These are phyloP conservation scores for Atkinsonella hypoxylon DNA, from an alignment of 2,329 filamentous ascomycete genomes.

Conservation along the genomic window DNA sequence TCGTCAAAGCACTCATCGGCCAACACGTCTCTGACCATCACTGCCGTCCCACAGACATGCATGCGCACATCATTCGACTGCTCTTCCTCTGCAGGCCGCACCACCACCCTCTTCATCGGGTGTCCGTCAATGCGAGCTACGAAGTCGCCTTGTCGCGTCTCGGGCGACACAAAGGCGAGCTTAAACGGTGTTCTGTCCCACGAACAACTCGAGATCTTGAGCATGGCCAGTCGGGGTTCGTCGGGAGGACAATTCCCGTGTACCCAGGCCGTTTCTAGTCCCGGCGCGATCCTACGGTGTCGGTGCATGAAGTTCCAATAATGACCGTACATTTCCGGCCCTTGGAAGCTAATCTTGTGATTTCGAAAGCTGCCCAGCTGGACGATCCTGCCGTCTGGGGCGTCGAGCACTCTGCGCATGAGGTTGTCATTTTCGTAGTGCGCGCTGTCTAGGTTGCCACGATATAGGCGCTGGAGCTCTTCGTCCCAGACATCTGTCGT, in stretches of 20 bases:
- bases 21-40: constrained; percentile 6
- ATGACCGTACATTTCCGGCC: constrained; percentile 3
- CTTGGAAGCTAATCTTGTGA: constrained; percentile 5
- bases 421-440: constrained; percentile 7
- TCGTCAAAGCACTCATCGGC: constrained; percentile 1
- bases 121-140: constrained; percentile 5
- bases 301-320: constrained; percentile 6
- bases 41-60: constrained; percentile 7
- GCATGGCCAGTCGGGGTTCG: constrained; percentile 8
- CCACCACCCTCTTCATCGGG: constrained; percentile 8
- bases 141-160: constrained; percentile 7
- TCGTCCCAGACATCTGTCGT: constrained; percentile 7
- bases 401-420: constrained; percentile 6
- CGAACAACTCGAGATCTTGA: background rate
- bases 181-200: constrained; percentile 4
- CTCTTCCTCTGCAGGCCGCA: constrained; percentile 4
- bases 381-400: constrained; percentile 1
- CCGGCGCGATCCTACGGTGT: background rate
- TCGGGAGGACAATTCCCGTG: background rate
- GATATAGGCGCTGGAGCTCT: constrained; percentile 8
- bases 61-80: constrained; percentile 6
- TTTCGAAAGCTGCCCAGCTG: background rate
- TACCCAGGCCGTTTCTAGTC: constrained; percentile 5
- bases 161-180: constrained; percentile 7
- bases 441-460: constrained; percentile 5